These are phyloP conservation scores for Acanthamoeba culbertsoni DNA, from an alignment of 208 protist species.

Conservation along the genomic window DNA sequence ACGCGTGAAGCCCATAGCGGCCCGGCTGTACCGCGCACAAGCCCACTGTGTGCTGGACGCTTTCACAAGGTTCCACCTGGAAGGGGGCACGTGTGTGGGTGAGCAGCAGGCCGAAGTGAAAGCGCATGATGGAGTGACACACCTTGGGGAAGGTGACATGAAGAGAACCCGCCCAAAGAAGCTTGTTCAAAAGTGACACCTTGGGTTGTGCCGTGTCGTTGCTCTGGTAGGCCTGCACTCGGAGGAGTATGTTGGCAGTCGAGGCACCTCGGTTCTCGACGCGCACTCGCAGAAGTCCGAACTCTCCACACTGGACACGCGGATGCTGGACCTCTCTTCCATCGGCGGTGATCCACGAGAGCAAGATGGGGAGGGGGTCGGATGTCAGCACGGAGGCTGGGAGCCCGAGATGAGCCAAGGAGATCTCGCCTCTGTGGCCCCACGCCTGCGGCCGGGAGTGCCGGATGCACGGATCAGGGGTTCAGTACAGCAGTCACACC, in stretches of 20 bases:
- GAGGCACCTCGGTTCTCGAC: background rate
- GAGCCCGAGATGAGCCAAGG: background rate
- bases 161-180: background rate
- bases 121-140: background rate
- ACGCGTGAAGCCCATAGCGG: background rate
- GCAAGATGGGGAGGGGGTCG: background rate
- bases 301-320: background rate
- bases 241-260: background rate
- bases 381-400: background rate
- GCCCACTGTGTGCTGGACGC: background rate
- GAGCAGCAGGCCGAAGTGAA: background rate
- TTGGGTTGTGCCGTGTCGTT: background rate
- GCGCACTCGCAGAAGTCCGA: background rate
- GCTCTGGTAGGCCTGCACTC: background rate
- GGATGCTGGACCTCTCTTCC: background rate
- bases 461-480: background rate
- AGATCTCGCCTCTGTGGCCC: background rate
- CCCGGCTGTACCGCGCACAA: background rate
- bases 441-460: background rate
- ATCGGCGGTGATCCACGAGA: background rate
- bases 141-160: background rate
- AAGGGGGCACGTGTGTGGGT: too few relatives aligned
- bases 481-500: background rate
- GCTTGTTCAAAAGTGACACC: conserved; percentile 8
- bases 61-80: background rate